Conservation (phyloP, 768 basidiomycete species). For the Kwoniella europaea region DNA sequence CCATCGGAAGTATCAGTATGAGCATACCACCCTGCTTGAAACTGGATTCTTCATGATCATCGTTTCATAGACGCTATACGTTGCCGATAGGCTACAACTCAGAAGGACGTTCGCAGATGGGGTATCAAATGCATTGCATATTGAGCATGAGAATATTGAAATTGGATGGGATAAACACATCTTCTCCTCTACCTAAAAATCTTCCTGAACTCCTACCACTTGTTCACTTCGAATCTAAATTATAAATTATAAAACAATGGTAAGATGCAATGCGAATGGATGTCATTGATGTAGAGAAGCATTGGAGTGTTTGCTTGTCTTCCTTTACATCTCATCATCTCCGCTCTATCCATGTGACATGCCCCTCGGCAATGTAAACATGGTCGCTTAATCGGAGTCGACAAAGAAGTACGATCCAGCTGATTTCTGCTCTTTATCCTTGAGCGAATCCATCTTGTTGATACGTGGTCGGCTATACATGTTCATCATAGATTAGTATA, state of each 20-base stretch:
- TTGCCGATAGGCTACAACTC: not conserved
- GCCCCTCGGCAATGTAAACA: not conserved
- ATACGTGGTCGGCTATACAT: slow-evolving; percentile 57
- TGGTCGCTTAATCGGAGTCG: slow-evolving; percentile 40
- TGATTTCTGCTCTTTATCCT: slow-evolving; percentile 61
- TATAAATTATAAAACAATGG: not conserved
- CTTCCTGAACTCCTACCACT: too few relatives aligned
- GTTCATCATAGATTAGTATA: not conserved
- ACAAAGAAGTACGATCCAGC: slow-evolving; percentile 55
- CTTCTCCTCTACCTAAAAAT: too few relatives aligned
- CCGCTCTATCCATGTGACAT: not conserved
- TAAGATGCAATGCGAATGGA: not conserved
- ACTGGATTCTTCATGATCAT: too few relatives aligned
- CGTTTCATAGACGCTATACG: not conserved
- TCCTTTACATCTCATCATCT: not conserved
- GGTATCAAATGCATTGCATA: slow-evolving; percentile 9
- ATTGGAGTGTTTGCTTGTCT: too few relatives aligned
- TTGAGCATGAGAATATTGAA: not conserved
- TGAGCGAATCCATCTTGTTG: slow-evolving; percentile 62
- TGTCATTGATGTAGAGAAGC: too few relatives aligned
- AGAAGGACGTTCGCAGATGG: not conserved
- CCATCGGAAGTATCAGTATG: not conserved
- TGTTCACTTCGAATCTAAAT: not conserved
- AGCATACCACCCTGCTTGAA: too few relatives aligned
- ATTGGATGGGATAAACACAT: too few relatives aligned